These are phyloP conservation scores for Mycogone perniciosa DNA, from an alignment of 2,329 filamentous ascomycete genomes.

Conservation along the genomic window DNA sequence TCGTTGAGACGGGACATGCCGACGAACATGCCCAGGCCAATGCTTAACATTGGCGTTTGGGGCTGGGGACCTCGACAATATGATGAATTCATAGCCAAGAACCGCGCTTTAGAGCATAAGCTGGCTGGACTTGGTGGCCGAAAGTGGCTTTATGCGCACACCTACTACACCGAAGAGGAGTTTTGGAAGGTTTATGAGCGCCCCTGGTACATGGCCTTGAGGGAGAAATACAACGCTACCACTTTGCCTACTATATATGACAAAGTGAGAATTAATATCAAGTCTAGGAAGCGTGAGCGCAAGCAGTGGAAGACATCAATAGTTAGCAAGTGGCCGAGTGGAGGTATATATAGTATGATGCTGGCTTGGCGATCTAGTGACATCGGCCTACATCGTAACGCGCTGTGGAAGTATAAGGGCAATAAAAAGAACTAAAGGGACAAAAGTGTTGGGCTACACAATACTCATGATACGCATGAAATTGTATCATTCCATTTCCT, in stretches of 20 bases:
- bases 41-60: conserved; percentile 64
- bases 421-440: no score
- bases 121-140: conserved; percentile 60
- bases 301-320: no score
- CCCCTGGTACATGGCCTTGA: conserved; percentile 50
- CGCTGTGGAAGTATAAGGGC: no score
- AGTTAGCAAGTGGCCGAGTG: no score
- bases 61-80: conserved; percentile 55
- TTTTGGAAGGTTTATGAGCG: conserved; percentile 58
- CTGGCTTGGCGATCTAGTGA: no score
- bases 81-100: conserved; percentile 53
- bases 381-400: no score
- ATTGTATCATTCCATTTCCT: no score
- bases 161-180: conserved; percentile 63
- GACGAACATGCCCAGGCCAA: conserved; percentile 17
- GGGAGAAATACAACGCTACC: conserved; percentile 52
- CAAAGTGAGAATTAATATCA: conserved; percentile 60
- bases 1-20: neutral
- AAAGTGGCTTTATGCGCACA: conserved; percentile 78
- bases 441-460: no score
- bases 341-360: no score
- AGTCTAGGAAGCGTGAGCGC: no score
- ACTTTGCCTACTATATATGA: conserved; percentile 58
- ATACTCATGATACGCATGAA: no score
- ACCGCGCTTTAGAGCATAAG: conserved; percentile 59